A percentile compares a stretch with the other conserved stretches of the same genome.
Evolutionary conservation across 192 early-diverging fungal species (phyloP).

Genomic region (Backusella psychrophila): DNA sequence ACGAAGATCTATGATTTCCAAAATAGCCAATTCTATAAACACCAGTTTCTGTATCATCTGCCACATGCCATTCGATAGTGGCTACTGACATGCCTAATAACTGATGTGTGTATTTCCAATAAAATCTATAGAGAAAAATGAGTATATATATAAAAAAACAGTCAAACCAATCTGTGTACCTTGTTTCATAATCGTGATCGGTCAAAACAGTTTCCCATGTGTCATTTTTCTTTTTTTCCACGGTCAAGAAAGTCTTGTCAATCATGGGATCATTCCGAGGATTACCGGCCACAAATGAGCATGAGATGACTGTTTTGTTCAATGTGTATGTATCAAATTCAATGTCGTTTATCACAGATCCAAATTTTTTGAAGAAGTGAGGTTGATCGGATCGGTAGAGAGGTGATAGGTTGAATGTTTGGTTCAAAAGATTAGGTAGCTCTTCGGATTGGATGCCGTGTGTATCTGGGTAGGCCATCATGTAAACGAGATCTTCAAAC

Average conservation of each 20-base stretch:
- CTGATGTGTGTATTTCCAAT: constrained; percentile 16
- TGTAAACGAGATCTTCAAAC: constrained; percentile 45
- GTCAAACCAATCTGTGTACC: not conserved
- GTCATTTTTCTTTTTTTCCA: constrained; percentile 10
- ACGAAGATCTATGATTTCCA: constrained; percentile 19
- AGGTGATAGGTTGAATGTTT: constrained; percentile 14
- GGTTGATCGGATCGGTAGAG: constrained; percentile 14
- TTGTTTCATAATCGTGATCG: constrained; percentile 34
- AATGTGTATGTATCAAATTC: not conserved
- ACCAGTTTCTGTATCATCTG: not conserved
- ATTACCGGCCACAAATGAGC: constrained; percentile 33
- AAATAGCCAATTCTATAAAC: constrained; percentile 30
- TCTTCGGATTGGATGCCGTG: not conserved
- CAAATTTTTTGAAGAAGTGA: constrained; percentile 22
- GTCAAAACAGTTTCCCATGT: constrained; percentile 25
- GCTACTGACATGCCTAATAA: constrained; percentile 25
- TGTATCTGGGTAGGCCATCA: constrained; percentile 34
- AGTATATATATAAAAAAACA: not conserved
- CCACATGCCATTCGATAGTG: constrained; percentile 19
- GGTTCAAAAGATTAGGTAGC: constrained; percentile 17
- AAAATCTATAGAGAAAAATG: constrained; percentile 9
- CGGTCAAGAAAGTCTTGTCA: constrained; percentile 25
- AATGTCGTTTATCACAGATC: constrained; percentile 22
- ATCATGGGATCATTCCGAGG: constrained; percentile 26
- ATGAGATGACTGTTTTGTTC: not conserved